Base-by-base conservation (phyloP, 495 filamentous ascomycete species). In the Lichenothelia convexa region DNA sequence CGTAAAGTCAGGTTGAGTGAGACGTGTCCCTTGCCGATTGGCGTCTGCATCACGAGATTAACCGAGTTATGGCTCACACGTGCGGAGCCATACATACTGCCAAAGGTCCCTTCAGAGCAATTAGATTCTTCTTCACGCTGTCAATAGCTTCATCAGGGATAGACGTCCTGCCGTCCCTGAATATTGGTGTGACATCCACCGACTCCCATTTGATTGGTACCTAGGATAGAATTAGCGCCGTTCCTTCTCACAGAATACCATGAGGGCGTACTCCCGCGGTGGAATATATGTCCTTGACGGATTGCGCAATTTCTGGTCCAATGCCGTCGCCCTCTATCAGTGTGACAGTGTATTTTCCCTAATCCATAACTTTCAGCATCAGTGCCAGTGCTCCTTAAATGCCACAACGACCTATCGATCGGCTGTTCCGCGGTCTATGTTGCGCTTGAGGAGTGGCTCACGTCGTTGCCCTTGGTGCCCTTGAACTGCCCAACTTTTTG, bases 241-340 rank as follows among this genome's bases (percentile, higher is more conserved):
- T 29, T 9, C 15, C 2, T n/a, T n/a, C n/a, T n/a, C n/a, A n/a
- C n/a, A n/a, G n/a, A n/a, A n/a, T n/a, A 13, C 9, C 24, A 53
- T 37, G 37, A 46, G 43, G 15, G 4, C 16, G 38, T 70, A 92
- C 86, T 62, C 86, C 80, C 42, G 91, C 89, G 48, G 91, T 91
- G 44, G 75, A 67, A 63, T 91, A 97, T 58, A 97, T 95, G 56
- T 93, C 80, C 69, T 93, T 94, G 42, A 97, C 83, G 19, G 86
- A 86, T 60, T 91, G 81, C 44, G 89, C 75, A 52, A 97, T 95
- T 62, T 97, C 86, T 38, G 87, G 87, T 41, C 89, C 89, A 54
- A 97, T 97, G 57, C 89, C 89, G 52, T 95, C 89, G 63, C 89
- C 89, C 66, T 97, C 89, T 46, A 97, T 97, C 58, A 97, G 67